Base-by-base conservation (phyloP, 192 early-diverging fungal species). In the Obelidium mucronatum region DNA sequence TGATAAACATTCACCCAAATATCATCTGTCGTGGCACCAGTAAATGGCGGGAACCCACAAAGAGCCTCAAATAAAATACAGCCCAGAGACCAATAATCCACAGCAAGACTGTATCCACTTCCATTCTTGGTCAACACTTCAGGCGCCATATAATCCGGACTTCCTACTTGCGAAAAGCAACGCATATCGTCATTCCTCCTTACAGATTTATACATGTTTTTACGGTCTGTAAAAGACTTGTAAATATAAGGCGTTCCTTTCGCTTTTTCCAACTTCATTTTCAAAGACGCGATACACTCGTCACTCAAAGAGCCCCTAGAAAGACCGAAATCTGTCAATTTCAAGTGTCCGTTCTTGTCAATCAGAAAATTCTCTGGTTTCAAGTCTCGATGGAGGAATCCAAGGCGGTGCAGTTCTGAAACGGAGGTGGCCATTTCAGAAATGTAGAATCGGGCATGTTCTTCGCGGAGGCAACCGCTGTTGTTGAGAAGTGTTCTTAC, bases 71-170 rank as follows among this genome's bases (percentile, higher is more conserved):
- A 94, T 63, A 94, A 81, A 65, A 94, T 94, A 79, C 90, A 91
- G 11, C 92, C 93, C 2, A 93, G 80, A 52, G 81, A 83, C 93
- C 93, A 94, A 78, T 91, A 93, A 76, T 94, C 93, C 36, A 92
- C 92, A 39, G 79, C 84, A 31, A 86, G 81, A 72, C 87, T 91
- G 76, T 94, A 93, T 48, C 91, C 91, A 22, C 37, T 62, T 30
- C 70, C 74, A 34, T 71, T 65, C 15, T 85, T 85, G 64, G 78
- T 83, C 37, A 97, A 83, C 26, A 96, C 90, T 79, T 97, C 95
- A 8, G 93, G 93, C 6, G 94, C 94, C 94, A 97, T 97, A 87
- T 97, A 97, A 81, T 97, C 94, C 40, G 94, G 94, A 36, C 90
- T 91, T 6, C 95, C 95, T 6, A 97, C 95, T 54, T 96, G 88